Evolutionary conservation across 306 rosid genomes (phyloP), one percentile per base, ranked within the genome.

Genomic region (Fragaria vesca): DNA sequence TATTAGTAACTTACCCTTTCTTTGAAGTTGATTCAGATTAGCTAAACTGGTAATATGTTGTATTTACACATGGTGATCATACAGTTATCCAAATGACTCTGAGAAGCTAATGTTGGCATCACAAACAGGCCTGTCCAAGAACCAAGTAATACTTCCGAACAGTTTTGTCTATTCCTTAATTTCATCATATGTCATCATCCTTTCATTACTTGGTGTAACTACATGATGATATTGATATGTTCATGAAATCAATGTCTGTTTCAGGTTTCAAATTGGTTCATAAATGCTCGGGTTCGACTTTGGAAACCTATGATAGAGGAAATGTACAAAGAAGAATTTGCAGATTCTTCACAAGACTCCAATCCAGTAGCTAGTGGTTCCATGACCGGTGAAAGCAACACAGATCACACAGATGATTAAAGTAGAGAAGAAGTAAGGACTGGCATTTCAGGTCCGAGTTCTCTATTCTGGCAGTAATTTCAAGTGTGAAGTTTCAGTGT

Each of bases 301-400:
- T 92, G 97, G 97, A 92, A 92, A 76, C 97, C 97, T 46, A 92
- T 92, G 97, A 92, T 92, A 76, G 97, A 92, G 83, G 97, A 92
- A 71, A 90, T 92, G 97, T 92, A 92, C 85, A 89, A 86, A 79
- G 91, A 89, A 81, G 97, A 93, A 85, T 87, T 90, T 81, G 97
- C 93, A 18, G 97, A 93, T n/a, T 89, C 93, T 43, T 90, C 96
- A 3, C 96, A 93, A 77, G 97, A 92, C 76, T 90, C 90, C 28
- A 90, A 90, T 79, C 91, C 86, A 0, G 67, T 82, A 36, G 86
- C 76, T 51, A 76, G 82, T 73, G 75, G 87, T 69, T 80, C 76
- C 57, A 34, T 83, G 81, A 66, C 86, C 5, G 87, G 86, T 50
- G 90, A 88, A 70, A 88, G 85, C 36, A 54, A 76, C 82, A 73